Conservation (phyloP, 2,329 filamentous ascomycete species). For the Diaporthe helianthi region DNA sequence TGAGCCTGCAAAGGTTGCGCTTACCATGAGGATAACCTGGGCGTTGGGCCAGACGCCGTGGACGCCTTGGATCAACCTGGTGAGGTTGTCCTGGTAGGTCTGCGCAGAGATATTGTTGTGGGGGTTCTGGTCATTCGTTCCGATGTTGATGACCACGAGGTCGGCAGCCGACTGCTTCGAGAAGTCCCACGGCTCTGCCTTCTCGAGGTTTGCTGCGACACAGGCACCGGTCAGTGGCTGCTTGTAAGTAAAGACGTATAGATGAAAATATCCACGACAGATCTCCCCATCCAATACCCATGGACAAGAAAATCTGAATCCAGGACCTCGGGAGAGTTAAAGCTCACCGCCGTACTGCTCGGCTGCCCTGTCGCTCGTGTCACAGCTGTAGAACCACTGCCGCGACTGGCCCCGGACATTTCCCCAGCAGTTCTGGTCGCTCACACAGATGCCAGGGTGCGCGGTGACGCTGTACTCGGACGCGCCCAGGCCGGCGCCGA, state of each 20-base stretch:
- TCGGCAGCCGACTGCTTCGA: conserved; percentile 50
- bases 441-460: conserved; percentile 64
- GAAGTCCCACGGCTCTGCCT: conserved; percentile 55
- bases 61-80: conserved; percentile 53
- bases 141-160: conserved; percentile 55
- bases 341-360: conserved; percentile 52
- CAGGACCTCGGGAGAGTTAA: conserved; percentile 1
- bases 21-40: conserved; percentile 53
- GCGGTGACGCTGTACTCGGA: conserved; percentile 65
- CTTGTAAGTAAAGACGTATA: too few relatives aligned
- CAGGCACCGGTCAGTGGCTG: not conserved
- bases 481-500: conserved; percentile 62
- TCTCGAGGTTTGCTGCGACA: conserved; percentile 38
- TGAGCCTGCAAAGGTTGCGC: too few relatives aligned
- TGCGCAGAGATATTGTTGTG: conserved; percentile 46
- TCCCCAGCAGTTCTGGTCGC: conserved; percentile 63
- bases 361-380: conserved; percentile 56
- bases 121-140: conserved; percentile 51
- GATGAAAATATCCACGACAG: not conserved
- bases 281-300: not conserved
- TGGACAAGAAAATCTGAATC: not conserved
- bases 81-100: conserved; percentile 51
- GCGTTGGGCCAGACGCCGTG: conserved; percentile 55
- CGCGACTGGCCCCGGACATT: conserved; percentile 56
- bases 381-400: conserved; percentile 65